Evolutionary conservation across 345 rosid species (phyloP).

Genomic region (Kandelia obovata): DNA sequence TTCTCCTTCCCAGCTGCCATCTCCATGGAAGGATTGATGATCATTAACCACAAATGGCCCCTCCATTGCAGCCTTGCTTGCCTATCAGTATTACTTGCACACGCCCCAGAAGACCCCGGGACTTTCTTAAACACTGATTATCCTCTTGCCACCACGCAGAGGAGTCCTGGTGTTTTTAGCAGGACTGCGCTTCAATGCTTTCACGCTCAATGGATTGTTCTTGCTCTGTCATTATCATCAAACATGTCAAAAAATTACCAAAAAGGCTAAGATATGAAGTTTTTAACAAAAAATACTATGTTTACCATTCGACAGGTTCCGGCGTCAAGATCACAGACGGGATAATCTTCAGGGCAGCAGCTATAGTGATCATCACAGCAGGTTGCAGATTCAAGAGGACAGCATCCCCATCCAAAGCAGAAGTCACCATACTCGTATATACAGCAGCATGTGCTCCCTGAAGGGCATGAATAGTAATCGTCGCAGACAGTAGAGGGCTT

Average conservation of each 20-base stretch:
- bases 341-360: slow-evolving; percentile 31
- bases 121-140: slow-evolving; percentile 1
- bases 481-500: slow-evolving; percentile 17
- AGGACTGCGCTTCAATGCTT: slow-evolving; percentile 19
- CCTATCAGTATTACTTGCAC: neutral
- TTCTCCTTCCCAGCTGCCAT: no score
- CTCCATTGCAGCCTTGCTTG: neutral
- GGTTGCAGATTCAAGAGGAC: slow-evolving; percentile 33
- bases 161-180: slow-evolving; percentile 14
- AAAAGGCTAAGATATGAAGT: no score
- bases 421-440: slow-evolving; percentile 11
- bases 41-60: neutral
- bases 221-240: slow-evolving; percentile 23
- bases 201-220: slow-evolving; percentile 20
- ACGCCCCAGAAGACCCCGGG: neutral
- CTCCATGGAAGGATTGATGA: no score
- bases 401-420: slow-evolving; percentile 35
- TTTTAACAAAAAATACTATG: no score
- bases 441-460: slow-evolving; percentile 33
- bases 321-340: slow-evolving; percentile 25
- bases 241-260: neutral
- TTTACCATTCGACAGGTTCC: slow-evolving; percentile 28
- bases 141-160: neutral
- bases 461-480: slow-evolving; percentile 25
- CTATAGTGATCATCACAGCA: slow-evolving; percentile 30